Percentiles rank a stretch among this genome's conserved stretches.
phyloP scores from a whole-genome alignment of 306 rosid genomes.

The Vicia sativa region DNA sequence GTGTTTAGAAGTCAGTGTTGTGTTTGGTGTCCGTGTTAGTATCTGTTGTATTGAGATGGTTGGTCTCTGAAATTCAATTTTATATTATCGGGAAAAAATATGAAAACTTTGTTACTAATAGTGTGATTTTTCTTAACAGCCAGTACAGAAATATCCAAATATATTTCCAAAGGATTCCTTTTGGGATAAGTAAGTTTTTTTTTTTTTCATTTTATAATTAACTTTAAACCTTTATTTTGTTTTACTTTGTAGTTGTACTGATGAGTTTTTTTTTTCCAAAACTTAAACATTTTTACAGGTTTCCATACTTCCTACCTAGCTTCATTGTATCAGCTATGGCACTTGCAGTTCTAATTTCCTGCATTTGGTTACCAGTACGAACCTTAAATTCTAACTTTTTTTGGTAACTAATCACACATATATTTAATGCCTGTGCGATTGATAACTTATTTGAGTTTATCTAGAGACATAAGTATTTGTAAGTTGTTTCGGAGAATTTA shows the following conservation, averaged over 20 bases:
- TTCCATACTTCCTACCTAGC: slow-evolving; percentile 51
- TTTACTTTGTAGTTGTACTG: not conserved
- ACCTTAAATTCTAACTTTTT: not conserved
- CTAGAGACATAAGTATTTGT: not conserved
- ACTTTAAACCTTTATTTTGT: not conserved
- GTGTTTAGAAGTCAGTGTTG: too few relatives aligned
- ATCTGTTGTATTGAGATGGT: too few relatives aligned
- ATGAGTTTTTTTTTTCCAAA: slow-evolving; percentile 31
- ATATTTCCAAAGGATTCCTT: slow-evolving; percentile 64
- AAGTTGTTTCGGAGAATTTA: too few relatives aligned
- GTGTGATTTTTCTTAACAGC: slow-evolving; percentile 51
- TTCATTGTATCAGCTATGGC: slow-evolving; percentile 44
- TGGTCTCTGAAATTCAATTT: too few relatives aligned
- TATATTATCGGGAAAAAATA: too few relatives aligned
- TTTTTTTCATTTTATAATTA: not conserved
- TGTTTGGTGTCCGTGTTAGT: too few relatives aligned
- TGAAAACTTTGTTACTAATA: not conserved
- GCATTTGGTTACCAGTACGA: slow-evolving; percentile 57
- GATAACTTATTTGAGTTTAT: not conserved
- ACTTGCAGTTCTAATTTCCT: slow-evolving; percentile 36
- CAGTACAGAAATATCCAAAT: slow-evolving; percentile 71
- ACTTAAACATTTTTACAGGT: slow-evolving; percentile 35
- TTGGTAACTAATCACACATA: not conserved
- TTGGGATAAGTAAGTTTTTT: slow-evolving; percentile 71
- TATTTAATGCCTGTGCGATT: too few relatives aligned